Evolutionary conservation across 768 basidiomycete species (phyloP).

Genomic region (Phylloporus sp.): DNA sequence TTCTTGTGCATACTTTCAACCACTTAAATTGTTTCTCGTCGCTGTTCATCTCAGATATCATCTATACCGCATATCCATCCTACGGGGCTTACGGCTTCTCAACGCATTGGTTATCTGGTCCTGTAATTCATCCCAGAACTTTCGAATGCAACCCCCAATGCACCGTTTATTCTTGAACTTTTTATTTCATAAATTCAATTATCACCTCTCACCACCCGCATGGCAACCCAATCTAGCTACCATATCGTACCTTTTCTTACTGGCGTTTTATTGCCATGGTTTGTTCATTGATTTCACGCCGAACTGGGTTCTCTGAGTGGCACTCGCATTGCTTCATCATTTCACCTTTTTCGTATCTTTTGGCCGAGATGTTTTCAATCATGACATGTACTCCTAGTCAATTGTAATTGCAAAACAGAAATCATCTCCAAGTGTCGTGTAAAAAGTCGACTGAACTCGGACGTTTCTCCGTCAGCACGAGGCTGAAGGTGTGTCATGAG

Average conservation of each 20-base stretch:
- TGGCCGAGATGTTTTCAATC: background rate
- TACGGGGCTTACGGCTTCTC: background rate
- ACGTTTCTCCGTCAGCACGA: background rate
- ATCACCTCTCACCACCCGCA: constrained; percentile 2
- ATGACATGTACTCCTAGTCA: background rate
- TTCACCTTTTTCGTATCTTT: background rate
- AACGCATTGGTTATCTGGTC: background rate
- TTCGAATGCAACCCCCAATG: background rate
- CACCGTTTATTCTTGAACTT: constrained; percentile 16
- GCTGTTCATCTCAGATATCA: background rate
- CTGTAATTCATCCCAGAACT: background rate
- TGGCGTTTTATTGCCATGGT: background rate
- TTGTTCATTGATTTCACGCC: background rate
- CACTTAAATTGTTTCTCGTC: background rate
- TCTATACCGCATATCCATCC: background rate
- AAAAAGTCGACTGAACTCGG: no score
- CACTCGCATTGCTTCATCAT: background rate
- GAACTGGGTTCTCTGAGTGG: background rate
- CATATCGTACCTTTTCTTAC: constrained; percentile 5
- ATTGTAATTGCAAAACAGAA: background rate
- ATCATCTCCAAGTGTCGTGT: background rate
- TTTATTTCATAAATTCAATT: constrained; percentile 7
- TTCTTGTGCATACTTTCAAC: constrained; percentile 26
- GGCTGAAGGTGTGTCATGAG: background rate
- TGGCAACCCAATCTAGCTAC: constrained; percentile 1